Conservation (phyloP, 140 eudicot species). For the Senecio squalidus region DNA sequence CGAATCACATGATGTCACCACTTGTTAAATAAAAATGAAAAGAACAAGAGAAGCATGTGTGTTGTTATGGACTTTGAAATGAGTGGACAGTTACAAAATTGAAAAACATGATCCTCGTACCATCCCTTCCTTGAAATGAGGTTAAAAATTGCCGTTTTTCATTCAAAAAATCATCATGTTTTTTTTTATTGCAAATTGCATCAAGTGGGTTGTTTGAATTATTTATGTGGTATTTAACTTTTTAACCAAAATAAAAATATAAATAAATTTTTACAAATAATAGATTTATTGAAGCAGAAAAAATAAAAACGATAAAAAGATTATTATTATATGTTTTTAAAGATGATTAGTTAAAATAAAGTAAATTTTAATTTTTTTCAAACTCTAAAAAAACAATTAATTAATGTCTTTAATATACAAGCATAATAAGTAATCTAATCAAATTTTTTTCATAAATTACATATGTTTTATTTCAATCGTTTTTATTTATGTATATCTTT, state of each 20-base stretch:
- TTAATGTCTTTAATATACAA: no score
- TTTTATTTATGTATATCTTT: no score
- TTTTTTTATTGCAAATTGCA: background rate
- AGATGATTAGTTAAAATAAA: no score
- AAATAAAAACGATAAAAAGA: no score
- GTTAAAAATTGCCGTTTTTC: background rate
- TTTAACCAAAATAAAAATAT: background rate
- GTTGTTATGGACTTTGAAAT: background rate
- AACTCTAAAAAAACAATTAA: no score
- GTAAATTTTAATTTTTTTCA: no score
- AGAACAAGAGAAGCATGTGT: background rate
- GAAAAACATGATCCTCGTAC: constrained; percentile 23
- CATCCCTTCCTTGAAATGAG: constrained; percentile 6
- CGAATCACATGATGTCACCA: background rate
- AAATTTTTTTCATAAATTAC: no score
- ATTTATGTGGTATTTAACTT: background rate
- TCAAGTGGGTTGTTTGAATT: background rate
- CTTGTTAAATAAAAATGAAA: background rate
- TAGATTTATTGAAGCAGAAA: background rate
- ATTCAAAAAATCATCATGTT: background rate
- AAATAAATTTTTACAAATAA: no score
- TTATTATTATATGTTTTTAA: no score
- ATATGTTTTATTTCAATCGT: no score
- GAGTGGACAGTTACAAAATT: background rate
- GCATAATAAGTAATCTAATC: no score